Evolutionary conservation across 2,329 filamentous ascomycete genomes (phyloP).

Genomic region (Amauroascus niger): DNA sequence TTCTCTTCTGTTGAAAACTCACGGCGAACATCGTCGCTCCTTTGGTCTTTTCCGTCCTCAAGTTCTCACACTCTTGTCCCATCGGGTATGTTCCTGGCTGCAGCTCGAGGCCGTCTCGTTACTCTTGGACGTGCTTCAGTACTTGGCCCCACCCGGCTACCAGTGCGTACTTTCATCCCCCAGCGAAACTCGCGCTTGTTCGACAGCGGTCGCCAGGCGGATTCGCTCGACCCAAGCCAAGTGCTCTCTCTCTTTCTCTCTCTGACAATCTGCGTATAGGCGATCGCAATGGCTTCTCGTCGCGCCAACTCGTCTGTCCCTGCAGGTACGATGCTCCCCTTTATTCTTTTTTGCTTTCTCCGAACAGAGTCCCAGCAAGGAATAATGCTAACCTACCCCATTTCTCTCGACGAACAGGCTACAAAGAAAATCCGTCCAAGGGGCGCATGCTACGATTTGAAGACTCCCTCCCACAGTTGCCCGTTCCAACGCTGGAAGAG

Average conservation of each 20-base stretch:
- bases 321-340: constrained; percentile 31
- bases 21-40: background rate
- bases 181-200: background rate
- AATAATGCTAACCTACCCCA: background rate
- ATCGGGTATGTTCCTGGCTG: constrained; percentile 35
- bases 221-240: background rate
- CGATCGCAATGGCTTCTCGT: constrained; percentile 33
- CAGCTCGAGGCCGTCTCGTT: constrained; percentile 36
- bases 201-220: constrained; percentile 11
- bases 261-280: constrained; percentile 20
- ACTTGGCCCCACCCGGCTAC: constrained; percentile 26
- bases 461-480: constrained; percentile 53
- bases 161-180: constrained; percentile 22
- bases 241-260: too few relatives aligned
- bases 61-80: constrained; percentile 10
- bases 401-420: constrained; percentile 39
- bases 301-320: constrained; percentile 34
- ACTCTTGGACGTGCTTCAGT: constrained; percentile 33
- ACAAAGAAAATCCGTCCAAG: constrained; percentile 54
- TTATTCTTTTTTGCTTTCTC: too few relatives aligned
- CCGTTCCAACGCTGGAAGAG: constrained; percentile 55
- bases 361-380: background rate
- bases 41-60: background rate
- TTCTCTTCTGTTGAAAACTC: background rate
- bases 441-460: constrained; percentile 58